Evolutionary conservation across 106 monocot species (phyloP), one percentile per base, ranked within the genome.

Genomic region (Dendrobium catenatum): DNA sequence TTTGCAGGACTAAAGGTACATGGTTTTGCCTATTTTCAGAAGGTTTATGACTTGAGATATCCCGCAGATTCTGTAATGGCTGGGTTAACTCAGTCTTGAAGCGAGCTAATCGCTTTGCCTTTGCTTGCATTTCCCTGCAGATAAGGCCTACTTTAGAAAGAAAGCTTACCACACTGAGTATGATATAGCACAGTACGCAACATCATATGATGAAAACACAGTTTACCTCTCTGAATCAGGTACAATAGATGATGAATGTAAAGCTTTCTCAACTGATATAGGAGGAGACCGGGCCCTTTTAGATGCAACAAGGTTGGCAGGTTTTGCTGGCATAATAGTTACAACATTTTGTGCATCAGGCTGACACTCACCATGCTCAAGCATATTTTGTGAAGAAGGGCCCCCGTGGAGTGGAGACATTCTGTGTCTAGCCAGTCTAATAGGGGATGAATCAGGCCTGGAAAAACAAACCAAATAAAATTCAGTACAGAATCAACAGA

Each of bases 91-190:
- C 99, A 82, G 80, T 68, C 82, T 79, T 68, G 66, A 99, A 99
- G 66, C 98, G 95, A 56, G 91, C 87, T 76, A 91, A 80, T 17
- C 95, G 88, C 82, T 87, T 99, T 44, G 89, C 93, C 85, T 99
- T 99, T 29, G 95, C 95, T 79, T 89, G 81, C 19, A 84, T 82
- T 86, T 99, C 98, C 83, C 93, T 93, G 83, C 77, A 88, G 0
- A 68, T 70, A 74, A 66, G 80, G 79, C 15, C 7, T 66, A 55
- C 44, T 26, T 76, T 42, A 79, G 68, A 33, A 72, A 24, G 10
- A 77, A 68, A 68, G 56, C 88, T 22, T 54, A 68, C 9, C 55
- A 11, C 4, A 46, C 42, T 42, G 78, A 15, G 13, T 26, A 73
- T 42, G 18, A 22, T 40, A 77, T 10, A 9, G 31, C 22, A 76